Conservation (phyloP, 305 asterid genomes). For the Fraxinus dipetala region DNA sequence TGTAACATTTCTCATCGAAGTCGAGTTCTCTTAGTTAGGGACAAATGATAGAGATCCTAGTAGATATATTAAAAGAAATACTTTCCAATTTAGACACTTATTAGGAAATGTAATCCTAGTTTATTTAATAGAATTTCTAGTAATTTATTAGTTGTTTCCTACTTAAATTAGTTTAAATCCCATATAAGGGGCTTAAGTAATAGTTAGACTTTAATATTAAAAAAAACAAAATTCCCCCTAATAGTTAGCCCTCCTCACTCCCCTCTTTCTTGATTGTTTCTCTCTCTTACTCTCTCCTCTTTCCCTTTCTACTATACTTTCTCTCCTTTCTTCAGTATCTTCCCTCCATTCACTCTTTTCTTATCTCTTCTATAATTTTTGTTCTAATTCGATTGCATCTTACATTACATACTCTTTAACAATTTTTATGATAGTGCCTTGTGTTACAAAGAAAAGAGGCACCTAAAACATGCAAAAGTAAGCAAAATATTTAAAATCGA, state of each 20-base stretch:
- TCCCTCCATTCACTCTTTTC: not conserved
- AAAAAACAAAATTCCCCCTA: not conserved
- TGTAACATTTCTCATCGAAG: not conserved
- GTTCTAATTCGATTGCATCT: not conserved
- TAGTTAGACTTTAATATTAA: not conserved
- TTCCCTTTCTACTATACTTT: not conserved
- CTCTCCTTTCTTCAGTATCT: not conserved
- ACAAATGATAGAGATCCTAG: not conserved
- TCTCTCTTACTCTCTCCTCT: not conserved
- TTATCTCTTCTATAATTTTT: not conserved
- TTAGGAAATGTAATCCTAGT: not conserved
- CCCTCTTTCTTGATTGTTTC: not conserved
- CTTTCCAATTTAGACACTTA: not conserved
- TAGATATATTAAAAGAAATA: not conserved
- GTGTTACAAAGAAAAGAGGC: slow-evolving; percentile 4
- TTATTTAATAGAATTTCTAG: not conserved
- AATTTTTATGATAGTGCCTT: not conserved
- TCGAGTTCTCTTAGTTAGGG: not conserved
- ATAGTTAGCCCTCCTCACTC: not conserved
- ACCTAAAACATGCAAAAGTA: not conserved
- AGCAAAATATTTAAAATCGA: slow-evolving; percentile 6
- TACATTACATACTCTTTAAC: not conserved
- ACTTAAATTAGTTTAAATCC: not conserved
- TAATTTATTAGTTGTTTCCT: not conserved
- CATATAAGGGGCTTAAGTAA: not conserved